These are phyloP conservation scores for Pseudognaphalium luteoalbum DNA, from an alignment of 129 eudicot genomes.

Conservation along the genomic window DNA sequence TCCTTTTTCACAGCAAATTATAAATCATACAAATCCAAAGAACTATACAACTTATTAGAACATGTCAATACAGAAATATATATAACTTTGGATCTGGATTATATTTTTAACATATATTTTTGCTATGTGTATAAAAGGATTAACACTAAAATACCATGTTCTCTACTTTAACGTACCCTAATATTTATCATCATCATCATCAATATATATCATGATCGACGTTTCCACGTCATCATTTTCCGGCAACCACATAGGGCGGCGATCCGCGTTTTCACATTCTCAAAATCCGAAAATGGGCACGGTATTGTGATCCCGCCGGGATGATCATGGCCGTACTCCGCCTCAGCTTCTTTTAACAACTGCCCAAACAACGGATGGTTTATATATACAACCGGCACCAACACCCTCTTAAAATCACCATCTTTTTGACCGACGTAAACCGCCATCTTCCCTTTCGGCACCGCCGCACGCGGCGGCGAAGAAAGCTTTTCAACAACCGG, in stretches of 20 bases:
- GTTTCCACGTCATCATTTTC: constrained; percentile 55
- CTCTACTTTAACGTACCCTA: neutral
- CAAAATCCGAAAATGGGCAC: constrained; percentile 85
- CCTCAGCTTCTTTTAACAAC: constrained; percentile 75
- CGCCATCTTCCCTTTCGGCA: constrained; percentile 89
- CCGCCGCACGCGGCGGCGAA: constrained; percentile 40
- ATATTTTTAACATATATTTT: neutral
- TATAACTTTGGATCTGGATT: neutral
- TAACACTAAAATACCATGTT: neutral
- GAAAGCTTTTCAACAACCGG: constrained; percentile 33
- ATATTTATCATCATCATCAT: constrained; percentile 28
- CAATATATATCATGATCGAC: constrained; percentile 30
- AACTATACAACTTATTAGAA: neutral
- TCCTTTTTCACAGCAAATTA: neutral
- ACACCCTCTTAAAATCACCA: constrained; percentile 62
- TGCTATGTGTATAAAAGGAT: neutral
- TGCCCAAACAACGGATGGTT: constrained; percentile 86
- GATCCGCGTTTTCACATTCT: constrained; percentile 62
- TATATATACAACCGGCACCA: constrained; percentile 83
- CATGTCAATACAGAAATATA: neutral
- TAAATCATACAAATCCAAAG: neutral
- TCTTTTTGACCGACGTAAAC: constrained; percentile 81
- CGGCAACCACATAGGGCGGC: constrained; percentile 59
- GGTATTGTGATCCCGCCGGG: constrained; percentile 92
- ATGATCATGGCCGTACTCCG: constrained; percentile 74